phyloP scores from a whole-genome alignment of 208 protist genomes.

The Porcisia hertigi region DNA sequence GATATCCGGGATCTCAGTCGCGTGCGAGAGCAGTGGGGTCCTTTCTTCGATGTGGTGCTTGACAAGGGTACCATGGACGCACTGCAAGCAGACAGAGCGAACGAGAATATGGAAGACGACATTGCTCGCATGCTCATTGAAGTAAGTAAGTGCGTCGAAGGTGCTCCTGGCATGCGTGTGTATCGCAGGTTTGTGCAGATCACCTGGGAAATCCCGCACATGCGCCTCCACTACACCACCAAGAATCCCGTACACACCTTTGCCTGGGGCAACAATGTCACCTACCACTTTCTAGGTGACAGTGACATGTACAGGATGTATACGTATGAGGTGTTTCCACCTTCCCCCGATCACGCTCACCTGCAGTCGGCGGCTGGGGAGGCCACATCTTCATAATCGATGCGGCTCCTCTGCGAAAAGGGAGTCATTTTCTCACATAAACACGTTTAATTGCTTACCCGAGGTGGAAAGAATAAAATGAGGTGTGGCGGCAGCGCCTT shows the following conservation, averaged over 20 bases:
- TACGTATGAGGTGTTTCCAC: slow-evolving; percentile 50
- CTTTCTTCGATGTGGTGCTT: slow-evolving; percentile 74
- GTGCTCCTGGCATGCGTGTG: not conserved
- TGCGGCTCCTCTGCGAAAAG: too few species aligned
- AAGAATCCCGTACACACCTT: slow-evolving; percentile 40
- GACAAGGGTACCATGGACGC: slow-evolving; percentile 91
- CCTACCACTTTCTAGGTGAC: slow-evolving; percentile 54
- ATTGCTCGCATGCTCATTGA: slow-evolving; percentile 71
- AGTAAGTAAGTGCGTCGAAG: slow-evolving; percentile 52
- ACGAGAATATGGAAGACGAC: slow-evolving; percentile 48
- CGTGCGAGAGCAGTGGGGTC: slow-evolving; percentile 43
- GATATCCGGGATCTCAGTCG: slow-evolving; percentile 71
- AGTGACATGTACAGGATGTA: slow-evolving; percentile 86
- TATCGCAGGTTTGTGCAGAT: slow-evolving; percentile 77
- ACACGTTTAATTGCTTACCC: too few species aligned
- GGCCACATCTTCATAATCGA: too few species aligned
- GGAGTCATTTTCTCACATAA: too few species aligned
- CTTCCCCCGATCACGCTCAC: not conserved
- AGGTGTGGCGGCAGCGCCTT: not conserved
- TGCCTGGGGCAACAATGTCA: slow-evolving; percentile 59
- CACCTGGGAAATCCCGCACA: slow-evolving; percentile 83
- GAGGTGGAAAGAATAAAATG: not conserved
- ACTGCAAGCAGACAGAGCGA: slow-evolving; percentile 64
- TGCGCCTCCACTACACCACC: slow-evolving; percentile 71
- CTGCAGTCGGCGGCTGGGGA: not conserved